Conservation (phyloP, 2,329 filamentous ascomycete species). For the Neonectria coccinea region DNA sequence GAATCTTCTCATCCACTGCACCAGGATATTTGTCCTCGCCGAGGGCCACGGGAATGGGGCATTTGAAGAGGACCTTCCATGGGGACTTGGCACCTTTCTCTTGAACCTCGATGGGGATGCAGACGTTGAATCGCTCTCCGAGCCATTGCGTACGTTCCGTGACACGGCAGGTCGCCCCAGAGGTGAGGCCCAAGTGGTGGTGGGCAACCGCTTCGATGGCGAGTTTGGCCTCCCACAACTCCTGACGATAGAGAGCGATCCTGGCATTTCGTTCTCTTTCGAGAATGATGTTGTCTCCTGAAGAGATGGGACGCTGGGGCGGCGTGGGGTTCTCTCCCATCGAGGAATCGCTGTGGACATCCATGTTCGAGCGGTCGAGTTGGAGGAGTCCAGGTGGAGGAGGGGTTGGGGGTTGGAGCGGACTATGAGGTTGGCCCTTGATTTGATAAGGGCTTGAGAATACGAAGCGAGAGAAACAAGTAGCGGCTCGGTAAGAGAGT, state of each 20-base stretch:
- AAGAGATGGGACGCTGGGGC: no score
- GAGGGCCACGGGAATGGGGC: background rate
- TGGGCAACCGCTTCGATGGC: background rate
- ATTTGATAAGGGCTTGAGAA: background rate
- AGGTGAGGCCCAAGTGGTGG: background rate
- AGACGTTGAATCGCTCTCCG: constrained; percentile 13
- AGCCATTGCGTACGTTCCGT: background rate
- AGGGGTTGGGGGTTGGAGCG: no score
- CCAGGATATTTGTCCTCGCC: background rate
- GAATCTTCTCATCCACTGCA: constrained; percentile 13
- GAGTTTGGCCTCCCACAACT: background rate
- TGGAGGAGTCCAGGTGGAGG: no score
- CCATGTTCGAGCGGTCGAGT: background rate
- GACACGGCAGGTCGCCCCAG: background rate
- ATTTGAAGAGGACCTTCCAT: background rate
- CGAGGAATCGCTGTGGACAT: background rate
- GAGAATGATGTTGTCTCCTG: background rate
- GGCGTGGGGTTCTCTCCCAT: background rate
- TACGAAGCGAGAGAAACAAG: background rate
- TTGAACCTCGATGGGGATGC: background rate
- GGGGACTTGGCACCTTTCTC: accelerated
- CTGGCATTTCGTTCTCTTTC: background rate
- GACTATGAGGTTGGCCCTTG: background rate
- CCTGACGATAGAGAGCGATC: no score
- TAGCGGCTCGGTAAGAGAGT: background rate